Conservation (phyloP, 495 filamentous ascomycete species). For the Lophiotrema nucula region DNA sequence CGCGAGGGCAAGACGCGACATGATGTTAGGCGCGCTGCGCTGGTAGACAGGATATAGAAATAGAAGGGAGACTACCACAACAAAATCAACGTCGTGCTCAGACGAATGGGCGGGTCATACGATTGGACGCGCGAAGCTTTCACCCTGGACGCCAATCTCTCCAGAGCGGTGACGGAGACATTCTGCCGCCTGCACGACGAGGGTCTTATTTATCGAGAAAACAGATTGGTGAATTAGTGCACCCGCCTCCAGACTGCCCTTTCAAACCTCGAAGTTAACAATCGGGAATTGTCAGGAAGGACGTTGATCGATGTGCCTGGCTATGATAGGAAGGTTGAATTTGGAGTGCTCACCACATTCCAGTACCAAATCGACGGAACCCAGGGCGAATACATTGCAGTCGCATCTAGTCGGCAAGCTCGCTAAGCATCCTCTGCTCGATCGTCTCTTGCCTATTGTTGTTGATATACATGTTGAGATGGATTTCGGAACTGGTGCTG, state of each 20-base stretch:
- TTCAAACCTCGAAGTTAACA: slow-evolving; percentile 72
- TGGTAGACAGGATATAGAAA: slow-evolving; percentile 62
- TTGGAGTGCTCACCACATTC: slow-evolving; percentile 69
- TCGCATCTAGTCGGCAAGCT: slow-evolving; percentile 69
- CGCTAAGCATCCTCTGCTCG: slow-evolving; percentile 69
- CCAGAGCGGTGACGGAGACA: slow-evolving; percentile 67
- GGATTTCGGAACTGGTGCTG: slow-evolving; percentile 75
- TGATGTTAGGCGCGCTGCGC: slow-evolving; percentile 61
- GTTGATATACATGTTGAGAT: slow-evolving; percentile 68
- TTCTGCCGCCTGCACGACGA: slow-evolving; percentile 73
- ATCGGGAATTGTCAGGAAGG: slow-evolving; percentile 66
- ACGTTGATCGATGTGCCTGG: slow-evolving; percentile 65
- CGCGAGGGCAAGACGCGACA: slow-evolving; percentile 63
- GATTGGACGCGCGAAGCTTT: slow-evolving; percentile 70
- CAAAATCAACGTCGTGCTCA: slow-evolving; percentile 59
- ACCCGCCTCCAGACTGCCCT: slow-evolving; percentile 68
- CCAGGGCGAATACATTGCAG: slow-evolving; percentile 67
- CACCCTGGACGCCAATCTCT: slow-evolving; percentile 68
- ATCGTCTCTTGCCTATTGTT: slow-evolving; percentile 65
- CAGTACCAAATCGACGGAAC: slow-evolving; percentile 65
- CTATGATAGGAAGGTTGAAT: slow-evolving; percentile 71
- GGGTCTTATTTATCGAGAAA: slow-evolving; percentile 72
- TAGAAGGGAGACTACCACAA: slow-evolving; percentile 71
- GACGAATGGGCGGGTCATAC: slow-evolving; percentile 60
- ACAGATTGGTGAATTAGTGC: slow-evolving; percentile 79